A percentile compares a stretch with the other conserved stretches of the same genome.
Evolutionary conservation across 331 rosid genomes (phyloP).

Genomic region (Telfairia occidentalis): DNA sequence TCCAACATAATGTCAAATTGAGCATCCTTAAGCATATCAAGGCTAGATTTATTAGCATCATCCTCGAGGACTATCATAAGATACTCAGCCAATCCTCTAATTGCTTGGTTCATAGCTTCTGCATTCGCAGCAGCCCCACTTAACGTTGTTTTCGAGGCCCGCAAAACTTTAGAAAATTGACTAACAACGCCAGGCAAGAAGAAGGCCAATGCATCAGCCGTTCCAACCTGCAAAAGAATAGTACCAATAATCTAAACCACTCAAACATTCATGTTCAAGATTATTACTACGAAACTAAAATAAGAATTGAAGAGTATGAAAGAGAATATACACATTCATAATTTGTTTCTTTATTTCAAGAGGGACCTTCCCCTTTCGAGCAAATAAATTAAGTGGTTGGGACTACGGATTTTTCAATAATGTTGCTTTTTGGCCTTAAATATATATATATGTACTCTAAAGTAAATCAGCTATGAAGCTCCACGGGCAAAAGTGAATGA

Average conservation of each 20-base stretch:
- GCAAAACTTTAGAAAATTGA: constrained; percentile 74
- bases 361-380: neutral
- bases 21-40: constrained; percentile 25
- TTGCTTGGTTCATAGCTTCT: constrained; percentile 66
- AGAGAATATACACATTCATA: neutral
- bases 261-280: neutral
- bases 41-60: constrained; percentile 41
- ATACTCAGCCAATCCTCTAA: constrained; percentile 77
- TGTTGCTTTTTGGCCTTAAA: neutral
- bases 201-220: constrained; percentile 87
- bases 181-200: constrained; percentile 92
- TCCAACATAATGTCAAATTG: constrained; percentile 23
- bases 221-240: constrained; percentile 51
- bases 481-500: neutral
- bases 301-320: neutral
- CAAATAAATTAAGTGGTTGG: neutral
- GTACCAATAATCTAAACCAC: constrained; percentile 5
- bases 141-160: constrained; percentile 50
- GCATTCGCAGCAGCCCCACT: constrained; percentile 90
- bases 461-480: neutral
- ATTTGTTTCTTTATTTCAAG: neutral
- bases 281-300: neutral
- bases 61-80: constrained; percentile 79
- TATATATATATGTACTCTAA: neutral
- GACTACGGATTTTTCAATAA: neutral